Conservation (phyloP, 768 basidiomycete species). For the Bullera alba region DNA sequence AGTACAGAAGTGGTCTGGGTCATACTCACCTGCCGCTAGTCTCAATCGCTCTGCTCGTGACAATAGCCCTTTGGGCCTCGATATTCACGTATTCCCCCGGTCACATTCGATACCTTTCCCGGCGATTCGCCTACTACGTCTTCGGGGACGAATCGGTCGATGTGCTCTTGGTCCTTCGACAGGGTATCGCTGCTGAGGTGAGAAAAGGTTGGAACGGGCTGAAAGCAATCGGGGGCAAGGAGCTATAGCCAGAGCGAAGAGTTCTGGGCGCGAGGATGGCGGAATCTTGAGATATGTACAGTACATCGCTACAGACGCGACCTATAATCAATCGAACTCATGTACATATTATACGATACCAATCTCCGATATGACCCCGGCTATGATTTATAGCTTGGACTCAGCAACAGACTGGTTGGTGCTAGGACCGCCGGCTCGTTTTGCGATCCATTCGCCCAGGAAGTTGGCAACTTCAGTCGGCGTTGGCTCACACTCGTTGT, state of each 20-base stretch:
- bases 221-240: conserved; percentile 4
- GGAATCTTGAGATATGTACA: neutral
- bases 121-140: conserved; percentile 59
- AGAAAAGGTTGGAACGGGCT: conserved; percentile 2
- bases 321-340: neutral
- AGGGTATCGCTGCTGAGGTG: conserved; percentile 11
- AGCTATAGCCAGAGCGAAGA: neutral
- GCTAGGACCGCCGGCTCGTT: conserved; percentile 1
- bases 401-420: no score
- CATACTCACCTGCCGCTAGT: neutral
- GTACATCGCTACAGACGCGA: neutral
- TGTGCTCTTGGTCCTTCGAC: conserved; percentile 7
- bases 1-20: conserved; percentile 1
- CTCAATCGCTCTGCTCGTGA: conserved; percentile 19
- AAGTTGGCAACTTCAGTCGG: conserved; percentile 22
- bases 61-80: conserved; percentile 52
- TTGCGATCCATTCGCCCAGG: conserved; percentile 28
- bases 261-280: neutral
- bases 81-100: conserved; percentile 57
- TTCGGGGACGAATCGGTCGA: conserved; percentile 52
- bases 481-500: conserved; percentile 33
- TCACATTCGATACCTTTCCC: conserved; percentile 54
- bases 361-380: no score
- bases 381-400: no score
- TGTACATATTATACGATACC: no score